Percentiles rank a stretch among this genome's conserved stretches.
phyloP scores from a whole-genome alignment of 441 rosid species.

The Breynia disticha region DNA sequence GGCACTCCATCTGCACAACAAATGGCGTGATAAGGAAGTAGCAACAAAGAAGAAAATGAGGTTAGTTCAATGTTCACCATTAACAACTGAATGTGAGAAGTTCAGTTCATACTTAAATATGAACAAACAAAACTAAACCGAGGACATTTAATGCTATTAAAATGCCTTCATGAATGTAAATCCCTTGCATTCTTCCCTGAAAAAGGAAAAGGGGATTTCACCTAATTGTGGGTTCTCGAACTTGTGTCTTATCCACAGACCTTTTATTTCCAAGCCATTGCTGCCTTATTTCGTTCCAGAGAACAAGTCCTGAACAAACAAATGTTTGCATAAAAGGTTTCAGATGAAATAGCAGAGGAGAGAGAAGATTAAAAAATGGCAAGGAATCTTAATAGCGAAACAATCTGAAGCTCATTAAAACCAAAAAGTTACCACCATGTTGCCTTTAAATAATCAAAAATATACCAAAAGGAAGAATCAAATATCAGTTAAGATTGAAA shows the following conservation, averaged over 20 bases:
- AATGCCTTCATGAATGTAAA: background rate
- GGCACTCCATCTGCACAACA: constrained; percentile 50
- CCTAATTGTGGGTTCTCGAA: constrained; percentile 64
- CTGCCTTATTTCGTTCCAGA: constrained; percentile 74
- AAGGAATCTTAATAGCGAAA: constrained; percentile 4
- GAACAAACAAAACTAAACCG: background rate
- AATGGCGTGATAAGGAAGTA: background rate
- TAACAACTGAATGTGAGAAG: background rate
- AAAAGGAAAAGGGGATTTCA: constrained; percentile 13
- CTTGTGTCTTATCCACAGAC: constrained; percentile 25
- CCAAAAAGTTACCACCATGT: background rate
- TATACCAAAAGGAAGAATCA: background rate
- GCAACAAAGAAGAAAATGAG: background rate
- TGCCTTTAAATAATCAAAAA: background rate
- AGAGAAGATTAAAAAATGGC: too few species aligned
- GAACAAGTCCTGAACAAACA: constrained; percentile 37
- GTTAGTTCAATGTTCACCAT: background rate
- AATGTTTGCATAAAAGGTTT: constrained; percentile 5
- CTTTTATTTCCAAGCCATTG: constrained; percentile 59
- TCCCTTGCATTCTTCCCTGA: background rate
- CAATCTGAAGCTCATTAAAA: background rate
- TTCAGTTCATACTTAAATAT: too few species aligned
- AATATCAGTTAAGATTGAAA: background rate
- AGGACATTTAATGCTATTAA: background rate
- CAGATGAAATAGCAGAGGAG: constrained; percentile 1